These are phyloP conservation scores for Cymbidium sinense DNA, from an alignment of 106 monocot genomes.

Conservation along the genomic window DNA sequence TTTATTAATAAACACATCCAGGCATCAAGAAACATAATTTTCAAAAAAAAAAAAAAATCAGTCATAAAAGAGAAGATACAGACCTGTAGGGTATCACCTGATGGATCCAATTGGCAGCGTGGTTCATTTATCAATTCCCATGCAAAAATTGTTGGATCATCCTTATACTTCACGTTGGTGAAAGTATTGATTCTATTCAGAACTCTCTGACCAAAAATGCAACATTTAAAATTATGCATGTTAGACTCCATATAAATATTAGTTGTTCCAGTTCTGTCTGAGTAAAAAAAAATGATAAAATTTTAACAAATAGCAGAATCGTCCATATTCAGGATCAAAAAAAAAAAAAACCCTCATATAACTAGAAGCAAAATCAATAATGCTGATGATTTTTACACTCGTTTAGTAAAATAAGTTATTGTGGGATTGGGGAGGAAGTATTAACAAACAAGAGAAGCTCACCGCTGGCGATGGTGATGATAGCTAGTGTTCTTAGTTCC, in stretches of 20 bases:
- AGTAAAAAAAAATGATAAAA: background rate
- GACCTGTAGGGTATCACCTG: constrained; percentile 75
- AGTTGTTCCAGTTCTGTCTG: background rate
- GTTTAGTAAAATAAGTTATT: background rate
- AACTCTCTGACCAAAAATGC: constrained; percentile 27
- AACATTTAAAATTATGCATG: background rate
- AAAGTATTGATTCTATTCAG: constrained; percentile 66
- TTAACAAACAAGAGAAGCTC: background rate
- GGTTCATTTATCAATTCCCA: constrained; percentile 97
- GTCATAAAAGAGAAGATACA: background rate
- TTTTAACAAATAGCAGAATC: background rate
- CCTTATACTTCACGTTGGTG: constrained; percentile 63
- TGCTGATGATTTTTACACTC: background rate
- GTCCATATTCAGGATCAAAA: background rate
- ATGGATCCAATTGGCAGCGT: constrained; percentile 74
- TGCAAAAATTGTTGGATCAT: constrained; percentile 87
- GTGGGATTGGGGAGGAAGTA: background rate
- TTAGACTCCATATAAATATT: background rate
- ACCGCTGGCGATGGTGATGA: too few relatives aligned
- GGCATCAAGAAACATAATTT: background rate
- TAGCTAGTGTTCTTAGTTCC: too few relatives aligned
- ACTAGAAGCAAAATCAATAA: background rate
- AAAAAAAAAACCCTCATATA: background rate
- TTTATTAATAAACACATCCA: background rate
- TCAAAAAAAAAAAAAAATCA: background rate